Evolutionary conservation across 2,329 filamentous ascomycete genomes (phyloP), one percentile per base, ranked within the genome.

Genomic region (Fusarium pseudonygamai): DNA sequence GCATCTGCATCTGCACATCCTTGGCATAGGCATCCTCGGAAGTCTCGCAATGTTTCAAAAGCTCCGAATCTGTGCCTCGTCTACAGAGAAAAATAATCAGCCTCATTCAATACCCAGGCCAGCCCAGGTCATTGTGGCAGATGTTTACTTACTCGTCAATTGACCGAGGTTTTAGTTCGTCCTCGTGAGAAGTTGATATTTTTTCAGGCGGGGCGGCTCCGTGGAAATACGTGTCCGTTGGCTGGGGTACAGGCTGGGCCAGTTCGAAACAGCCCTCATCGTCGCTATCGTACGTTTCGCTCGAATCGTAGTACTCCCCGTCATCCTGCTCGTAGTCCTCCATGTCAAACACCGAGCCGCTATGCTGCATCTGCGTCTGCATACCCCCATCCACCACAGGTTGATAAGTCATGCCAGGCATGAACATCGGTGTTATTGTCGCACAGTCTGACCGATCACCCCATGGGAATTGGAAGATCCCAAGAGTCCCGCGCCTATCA

Each of bases 391-490:
- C 47, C 52, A 62, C 61, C 60, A 46, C 63, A 46, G 69, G 43
- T 49, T 69, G 65, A 24, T 81, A 81, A 85, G 87, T 87, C 24
- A 86, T 87, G 6, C 86, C 86, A 12, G 87, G 83, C 84, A 89
- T 87, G 28, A 85, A 82, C 80, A 83, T 84, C 60, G 82, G 81
- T 72, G 83, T 84, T 61, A 86, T 78, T 34, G 80, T 86, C 15
- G 86, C 86, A 60, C 84, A 85, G 78, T 91, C 89, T 26, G 89
- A 91, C 74, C 82, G 87, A 80, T 91, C 89, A 20, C 90, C 90
- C 88, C 89, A 91, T 6, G 90, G 89, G 72, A 91, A 91, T 74
- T 90, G 88, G 82, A 91, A 92, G 75, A 92, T 88, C 10, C 89
- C 90, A 24, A 92, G 84, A 16, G 89, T 91, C 18, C 85, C 88